Evolutionary conservation across 1,284 basidiomycete genomes (phyloP), one percentile per base, ranked within the genome.

Genomic region (Malassezia dermatis): DNA sequence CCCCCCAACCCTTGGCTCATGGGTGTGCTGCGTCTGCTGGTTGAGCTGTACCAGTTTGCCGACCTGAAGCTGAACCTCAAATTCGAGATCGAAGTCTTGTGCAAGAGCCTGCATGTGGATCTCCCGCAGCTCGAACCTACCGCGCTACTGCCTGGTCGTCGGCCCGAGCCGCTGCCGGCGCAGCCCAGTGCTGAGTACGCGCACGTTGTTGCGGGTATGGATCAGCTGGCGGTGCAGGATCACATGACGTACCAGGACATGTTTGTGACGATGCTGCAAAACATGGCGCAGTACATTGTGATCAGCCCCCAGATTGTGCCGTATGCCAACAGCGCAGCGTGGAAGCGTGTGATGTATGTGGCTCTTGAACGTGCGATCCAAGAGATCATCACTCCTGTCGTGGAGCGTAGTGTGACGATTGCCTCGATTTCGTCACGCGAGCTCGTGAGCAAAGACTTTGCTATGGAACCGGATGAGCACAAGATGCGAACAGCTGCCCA

Each of bases 1-100:
- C 86, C 88, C 15, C 94, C 94, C 24, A 99, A 98, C 76, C 94
- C 94, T 1, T 99, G 94, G 94, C 77, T 99, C 53, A 90, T 94
- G 85, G 91, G 87, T 0, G 86, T 98, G 59, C 80, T 98, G 63
- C 83, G 86, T 60, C 80, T 98, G 24, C 82, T 98, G 46, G 88
- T 85, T 37, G 94, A 99, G 76, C 81, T 99, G 19, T 98, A 99
- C 76, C 89, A 93, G 72, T 94, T 85, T 66, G 93, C 90, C 3
- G 91, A 98, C 67, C 81, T 98, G 60, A 94, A 95, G 77, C 80
- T 98, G 58, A 95, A 96, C 75, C 81, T 93, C 75, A 98, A 96
- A 76, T 98, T 98, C 70, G 94, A 98, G 78, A 98, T 99, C 62
- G 94, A 99, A 77, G 86, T 96, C 28, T 79, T 98, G 8, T 98